These are phyloP conservation scores for Penicillium nordicum DNA, from an alignment of 2,329 filamentous ascomycete species.

Conservation along the genomic window DNA sequence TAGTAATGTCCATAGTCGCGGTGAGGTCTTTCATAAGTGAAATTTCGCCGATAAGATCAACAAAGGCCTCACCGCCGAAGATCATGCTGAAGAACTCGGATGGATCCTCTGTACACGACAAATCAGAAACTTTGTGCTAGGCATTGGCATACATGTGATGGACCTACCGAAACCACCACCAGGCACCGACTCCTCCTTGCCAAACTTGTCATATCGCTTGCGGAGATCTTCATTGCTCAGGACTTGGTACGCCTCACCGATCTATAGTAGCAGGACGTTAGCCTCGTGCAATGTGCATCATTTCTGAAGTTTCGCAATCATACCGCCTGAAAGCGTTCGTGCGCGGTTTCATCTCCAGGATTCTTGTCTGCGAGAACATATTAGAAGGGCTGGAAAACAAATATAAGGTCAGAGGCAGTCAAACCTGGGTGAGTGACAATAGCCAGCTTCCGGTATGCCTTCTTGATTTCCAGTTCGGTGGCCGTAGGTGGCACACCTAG, in stretches of 20 bases:
- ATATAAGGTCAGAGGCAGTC: conserved; percentile 13
- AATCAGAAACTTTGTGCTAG: not conserved
- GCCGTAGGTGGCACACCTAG: conserved; percentile 81
- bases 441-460: conserved; percentile 90
- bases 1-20: conserved; percentile 96
- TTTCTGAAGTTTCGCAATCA: conserved; percentile 15
- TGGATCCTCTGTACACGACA: conserved; percentile 63
- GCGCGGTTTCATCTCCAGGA: conserved; percentile 88
- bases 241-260: conserved; percentile 70
- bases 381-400: conserved; percentile 10
- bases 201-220: conserved; percentile 92
- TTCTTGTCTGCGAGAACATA: conserved; percentile 72
- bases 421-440: conserved; percentile 87
- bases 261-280: conserved; percentile 40
- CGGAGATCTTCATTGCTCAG: conserved; percentile 83
- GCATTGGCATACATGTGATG: not conserved
- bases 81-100: conserved; percentile 98
- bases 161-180: conserved; percentile 76
- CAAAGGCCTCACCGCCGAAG: conserved; percentile 93
- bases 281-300: not conserved
- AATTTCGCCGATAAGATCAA: conserved; percentile 96
- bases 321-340: conserved; percentile 90
- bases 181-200: conserved; percentile 90
- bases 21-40: conserved; percentile 98
- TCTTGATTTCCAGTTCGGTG: conserved; percentile 91